Percentiles rank a stretch among this genome's conserved stretches.
phyloP scores from a whole-genome alignment of 73 alveolate genomes.

The Paraurostyla sp. region DNA sequence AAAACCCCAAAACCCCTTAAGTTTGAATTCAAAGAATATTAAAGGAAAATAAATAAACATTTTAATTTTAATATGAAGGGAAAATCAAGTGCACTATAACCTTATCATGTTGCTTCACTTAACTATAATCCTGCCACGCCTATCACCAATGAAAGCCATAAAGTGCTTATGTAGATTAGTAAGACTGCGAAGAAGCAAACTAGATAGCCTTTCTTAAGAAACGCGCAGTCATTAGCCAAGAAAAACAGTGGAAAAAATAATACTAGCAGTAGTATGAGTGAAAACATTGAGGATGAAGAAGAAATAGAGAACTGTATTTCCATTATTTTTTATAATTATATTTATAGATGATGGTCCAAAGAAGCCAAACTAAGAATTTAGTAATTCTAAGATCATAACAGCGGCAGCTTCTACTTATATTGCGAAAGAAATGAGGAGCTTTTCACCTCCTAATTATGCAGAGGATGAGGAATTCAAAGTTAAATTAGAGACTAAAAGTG shows the following conservation, averaged over 20 bases:
- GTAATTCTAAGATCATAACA: conserved; percentile 26
- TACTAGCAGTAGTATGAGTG: conserved; percentile 20
- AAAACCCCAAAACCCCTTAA: conserved; percentile 56
- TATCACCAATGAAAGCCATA: background rate
- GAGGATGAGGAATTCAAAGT: background rate
- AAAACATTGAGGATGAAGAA: conserved; percentile 36
- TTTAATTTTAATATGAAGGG: conserved; percentile 51
- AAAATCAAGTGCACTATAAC: conserved; percentile 1
- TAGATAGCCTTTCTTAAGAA: background rate
- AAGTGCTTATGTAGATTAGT: background rate
- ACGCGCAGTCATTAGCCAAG: too few species aligned
- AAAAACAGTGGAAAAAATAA: background rate
- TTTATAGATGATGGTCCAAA: conserved; percentile 31
- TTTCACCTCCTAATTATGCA: too few species aligned
- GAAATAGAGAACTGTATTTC: conserved; percentile 6
- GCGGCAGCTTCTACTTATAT: conserved; percentile 34
- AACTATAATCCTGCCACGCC: too few species aligned
- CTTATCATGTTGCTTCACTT: background rate
- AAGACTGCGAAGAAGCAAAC: background rate
- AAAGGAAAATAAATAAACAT: conserved; percentile 40
- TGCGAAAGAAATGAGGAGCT: background rate
- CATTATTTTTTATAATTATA: background rate
- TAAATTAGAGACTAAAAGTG: too few species aligned
- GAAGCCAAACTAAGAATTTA: conserved; percentile 40
- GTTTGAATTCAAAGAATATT: background rate